Evolutionary conservation across 1,284 basidiomycete species (phyloP).

Genomic region (Fereydounia khargensis): DNA sequence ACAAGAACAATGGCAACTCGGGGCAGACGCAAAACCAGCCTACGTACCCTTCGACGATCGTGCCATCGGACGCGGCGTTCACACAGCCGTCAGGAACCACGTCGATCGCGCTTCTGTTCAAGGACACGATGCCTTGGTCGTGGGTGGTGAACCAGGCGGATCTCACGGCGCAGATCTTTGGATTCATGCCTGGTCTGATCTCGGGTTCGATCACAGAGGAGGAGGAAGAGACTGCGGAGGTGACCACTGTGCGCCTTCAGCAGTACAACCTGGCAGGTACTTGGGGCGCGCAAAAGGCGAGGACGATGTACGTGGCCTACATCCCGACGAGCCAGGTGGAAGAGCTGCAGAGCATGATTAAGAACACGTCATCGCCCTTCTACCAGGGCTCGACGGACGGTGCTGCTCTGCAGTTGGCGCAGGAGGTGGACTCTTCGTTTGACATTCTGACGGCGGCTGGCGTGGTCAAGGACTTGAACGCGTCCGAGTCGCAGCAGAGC

Average conservation of each 20-base stretch:
- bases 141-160: constrained; percentile 46
- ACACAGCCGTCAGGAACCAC: constrained; percentile 31
- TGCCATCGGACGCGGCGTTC: constrained; percentile 23
- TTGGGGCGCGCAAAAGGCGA: not conserved
- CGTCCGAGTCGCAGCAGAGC: constrained; percentile 3
- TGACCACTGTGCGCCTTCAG: constrained; percentile 40
- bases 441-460: constrained; percentile 31
- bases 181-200: constrained; percentile 49
- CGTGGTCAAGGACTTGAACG: constrained; percentile 2
- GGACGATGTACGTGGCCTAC: constrained; percentile 49
- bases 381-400: constrained; percentile 32
- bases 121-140: constrained; percentile 42
- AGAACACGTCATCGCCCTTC: constrained; percentile 35
- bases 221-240: constrained; percentile 13
- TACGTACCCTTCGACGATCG: constrained; percentile 28
- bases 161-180: constrained; percentile 53
- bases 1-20: constrained; percentile 2
- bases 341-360: constrained; percentile 22
- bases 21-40: no score
- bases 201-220: constrained; percentile 18
- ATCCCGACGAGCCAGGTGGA: constrained; percentile 25
- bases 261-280: constrained; percentile 10
- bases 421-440: constrained; percentile 42
- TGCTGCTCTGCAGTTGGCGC: constrained; percentile 41
- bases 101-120: constrained; percentile 42